Evolutionary conservation across 495 filamentous ascomycete genomes (phyloP), one percentile per base, ranked within the genome.

Genomic region (Durotheca rogersii): DNA sequence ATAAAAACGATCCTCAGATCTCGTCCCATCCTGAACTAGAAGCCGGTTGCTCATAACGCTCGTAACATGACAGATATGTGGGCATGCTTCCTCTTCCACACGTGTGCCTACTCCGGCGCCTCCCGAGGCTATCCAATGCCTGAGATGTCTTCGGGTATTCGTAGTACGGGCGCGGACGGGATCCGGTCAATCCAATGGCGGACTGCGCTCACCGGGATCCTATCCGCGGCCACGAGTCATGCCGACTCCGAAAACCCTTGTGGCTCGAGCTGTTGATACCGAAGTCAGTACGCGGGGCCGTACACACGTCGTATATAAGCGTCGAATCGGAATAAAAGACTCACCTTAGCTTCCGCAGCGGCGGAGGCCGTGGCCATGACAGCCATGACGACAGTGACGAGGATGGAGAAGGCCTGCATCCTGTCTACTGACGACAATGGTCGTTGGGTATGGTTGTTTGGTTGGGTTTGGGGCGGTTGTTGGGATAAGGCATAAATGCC

Each of bases 11-110:
- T 53, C 41, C 50, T 49, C 47, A 34, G 23, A 33, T 32, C 10
- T 36, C 36, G 40, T 23, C 47, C 50, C 56, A 54, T 17, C 45
- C 45, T 39, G 35, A 44, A 40, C 49, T 45, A 16, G 41, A 46
- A 21, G 19, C 27, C 39, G 20, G n/a, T 50, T 46, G 46, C 41
- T 59, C 56, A 59, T 59, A 53, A 59, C 55, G 40, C 56, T 59
- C 56, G 51, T 59, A 59, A 59, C 41, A 45, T 45, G 31, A n/a
- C n/a, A n/a, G n/a, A n/a, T n/a, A n/a, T n/a, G n/a, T n/a, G n/a
- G n/a, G n/a, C n/a, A n/a, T 20, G 49, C 50, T 53, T 50, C 46
- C 56, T 27, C 23, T 27, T 9, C 4, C 23, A 9, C 23, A 27
- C 50, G 29, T 41, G n/a, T 27, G 41, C 41, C 15, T 47, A 34